Evolutionary conservation across 179 eudicot genomes (phyloP), one percentile per base, ranked within the genome.

Genomic region (Beta macrorhiza): DNA sequence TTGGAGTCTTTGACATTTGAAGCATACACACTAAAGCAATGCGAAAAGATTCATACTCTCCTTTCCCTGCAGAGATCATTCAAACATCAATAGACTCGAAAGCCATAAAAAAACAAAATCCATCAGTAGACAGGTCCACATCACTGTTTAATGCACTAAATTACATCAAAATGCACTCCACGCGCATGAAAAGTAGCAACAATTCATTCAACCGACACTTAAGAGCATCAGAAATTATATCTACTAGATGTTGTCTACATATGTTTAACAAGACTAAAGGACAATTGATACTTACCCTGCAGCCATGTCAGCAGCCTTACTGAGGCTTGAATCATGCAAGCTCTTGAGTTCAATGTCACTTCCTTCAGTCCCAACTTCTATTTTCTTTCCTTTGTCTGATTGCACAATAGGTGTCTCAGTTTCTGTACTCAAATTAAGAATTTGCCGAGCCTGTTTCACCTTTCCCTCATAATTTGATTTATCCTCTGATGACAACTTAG

Each of bases 221-320:
- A 68, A 15, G 67, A 58, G 57, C 49, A 67, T 22, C 19, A 19
- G n/a, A 57, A 14, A 63, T 19, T 17, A 25, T 25, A 49, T 25
- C 65, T 29, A 74, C 17, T n/a, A 14, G 14, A 65, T 16, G 42
- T 22, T 22, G 20, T 45, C 7, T 2, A 44, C 32, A 45, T 17
- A n/a, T 5, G 9, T 72, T 65, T 55, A 7, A 55, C n/a, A 82
- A 55, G 42, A 52, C 42, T 37, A 37, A 15, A n/a, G 56, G 72
- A 61, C 25, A 61, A 73, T 25, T 56, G 64, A 79, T 52, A 65
- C 80, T 88, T 89, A 97, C 99, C 99, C 99, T 59, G 95, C 91
- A 85, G 97, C 99, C 93, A 97, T 86, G 83, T 97, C 97, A 77
- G 99, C 99, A 87, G 99, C 99, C 88, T 93, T 94, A 61, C 87